Conservation (phyloP, 352 stramenopile species). For the Pythium oligandrum region DNA sequence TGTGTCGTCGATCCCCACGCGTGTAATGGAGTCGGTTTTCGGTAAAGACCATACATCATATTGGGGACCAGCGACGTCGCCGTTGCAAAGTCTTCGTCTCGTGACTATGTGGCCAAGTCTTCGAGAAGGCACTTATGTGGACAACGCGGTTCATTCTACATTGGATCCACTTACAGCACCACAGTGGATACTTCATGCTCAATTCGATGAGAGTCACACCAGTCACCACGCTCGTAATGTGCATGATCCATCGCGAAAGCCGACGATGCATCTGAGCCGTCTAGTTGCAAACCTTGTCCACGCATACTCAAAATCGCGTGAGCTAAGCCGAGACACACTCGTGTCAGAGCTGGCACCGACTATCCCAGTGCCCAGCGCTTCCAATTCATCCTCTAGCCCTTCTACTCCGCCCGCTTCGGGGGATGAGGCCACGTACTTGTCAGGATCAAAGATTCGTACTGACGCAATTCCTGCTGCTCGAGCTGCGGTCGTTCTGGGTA, state of each 20-base stretch:
- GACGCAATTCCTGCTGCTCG: constrained; percentile 67
- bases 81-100: constrained; percentile 52
- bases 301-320: constrained; percentile 66
- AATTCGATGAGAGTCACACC: constrained; percentile 34
- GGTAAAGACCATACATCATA: background rate
- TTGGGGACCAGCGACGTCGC: constrained; percentile 34
- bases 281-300: constrained; percentile 63
- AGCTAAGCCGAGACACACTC: constrained; percentile 63
- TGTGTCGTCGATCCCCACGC: background rate
- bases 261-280: constrained; percentile 56
- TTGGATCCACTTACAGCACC: constrained; percentile 59
- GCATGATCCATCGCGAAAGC: constrained; percentile 28
- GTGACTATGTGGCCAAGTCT: constrained; percentile 63
- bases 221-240: constrained; percentile 24
- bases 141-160: constrained; percentile 82
- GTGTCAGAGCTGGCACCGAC: constrained; percentile 67
- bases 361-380: constrained; percentile 11
- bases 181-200: constrained; percentile 52
- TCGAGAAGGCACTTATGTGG: constrained; percentile 75
- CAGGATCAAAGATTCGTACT: background rate
- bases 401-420: background rate
- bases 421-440: constrained; percentile 10
- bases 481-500: constrained; percentile 64
- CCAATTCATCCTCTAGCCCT: constrained; percentile 6
- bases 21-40: background rate